A percentile compares a stretch with the other conserved stretches of the same genome.
phyloP scores from a whole-genome alignment of 2,329 filamentous ascomycete genomes.

The Diaporthe velutina region DNA sequence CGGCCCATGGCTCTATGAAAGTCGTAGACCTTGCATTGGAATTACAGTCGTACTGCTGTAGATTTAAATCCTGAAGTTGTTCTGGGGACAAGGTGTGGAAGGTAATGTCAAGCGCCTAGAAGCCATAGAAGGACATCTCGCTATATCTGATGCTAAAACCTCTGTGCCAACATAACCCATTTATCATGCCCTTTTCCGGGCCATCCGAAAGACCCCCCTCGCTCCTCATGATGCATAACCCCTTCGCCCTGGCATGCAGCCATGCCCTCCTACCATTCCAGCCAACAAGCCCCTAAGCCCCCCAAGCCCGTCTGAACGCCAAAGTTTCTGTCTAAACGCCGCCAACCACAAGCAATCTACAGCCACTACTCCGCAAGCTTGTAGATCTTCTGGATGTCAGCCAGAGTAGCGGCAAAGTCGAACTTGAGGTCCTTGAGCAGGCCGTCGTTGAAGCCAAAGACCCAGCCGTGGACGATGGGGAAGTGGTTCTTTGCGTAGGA shows the following conservation, averaged over 20 bases:
- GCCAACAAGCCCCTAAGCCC: background rate
- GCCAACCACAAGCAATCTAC: background rate
- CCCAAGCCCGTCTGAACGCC: slow-evolving; percentile 11
- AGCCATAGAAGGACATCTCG: background rate
- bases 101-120: background rate
- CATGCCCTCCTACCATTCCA: background rate
- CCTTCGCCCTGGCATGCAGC: background rate
- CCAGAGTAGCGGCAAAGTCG: slow-evolving; percentile 65
- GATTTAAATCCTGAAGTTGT: background rate
- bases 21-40: background rate
- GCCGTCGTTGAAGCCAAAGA: slow-evolving; percentile 78
- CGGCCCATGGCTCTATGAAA: background rate
- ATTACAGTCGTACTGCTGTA: background rate
- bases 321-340: background rate
- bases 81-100: background rate
- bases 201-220: background rate
- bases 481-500: slow-evolving; percentile 72
- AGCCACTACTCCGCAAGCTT: slow-evolving; percentile 53
- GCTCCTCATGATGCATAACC: background rate
- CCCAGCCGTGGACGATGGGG: slow-evolving; percentile 80
- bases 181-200: background rate
- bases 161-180: background rate
- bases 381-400: slow-evolving; percentile 71
- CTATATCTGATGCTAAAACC: background rate
- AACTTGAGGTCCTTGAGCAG: slow-evolving; percentile 72